These are phyloP conservation scores for Aspergillus carlsbadensis DNA, from an alignment of 495 filamentous ascomycete genomes.

Conservation along the genomic window DNA sequence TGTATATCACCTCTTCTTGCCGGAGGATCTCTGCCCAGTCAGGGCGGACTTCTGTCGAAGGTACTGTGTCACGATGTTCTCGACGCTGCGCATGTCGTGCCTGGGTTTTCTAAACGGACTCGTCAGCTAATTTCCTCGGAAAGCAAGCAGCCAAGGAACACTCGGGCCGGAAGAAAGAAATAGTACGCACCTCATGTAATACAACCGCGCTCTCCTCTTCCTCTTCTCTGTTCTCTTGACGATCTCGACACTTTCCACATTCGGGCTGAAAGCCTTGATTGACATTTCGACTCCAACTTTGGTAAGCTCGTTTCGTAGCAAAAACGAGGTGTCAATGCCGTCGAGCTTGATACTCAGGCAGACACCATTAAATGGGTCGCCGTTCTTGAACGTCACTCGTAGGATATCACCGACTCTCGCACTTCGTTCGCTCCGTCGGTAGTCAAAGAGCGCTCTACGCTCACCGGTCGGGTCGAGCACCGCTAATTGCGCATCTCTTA, in stretches of 20 bases:
- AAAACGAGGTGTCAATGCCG: constrained; percentile 81
- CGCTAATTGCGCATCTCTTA: constrained; percentile 64
- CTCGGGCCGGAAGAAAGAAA: background rate
- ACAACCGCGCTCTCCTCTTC: constrained; percentile 83
- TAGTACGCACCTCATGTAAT: constrained; percentile 77
- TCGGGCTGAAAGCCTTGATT: constrained; percentile 88
- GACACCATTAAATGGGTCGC: constrained; percentile 88
- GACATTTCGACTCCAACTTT: constrained; percentile 95
- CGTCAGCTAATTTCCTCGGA: constrained; percentile 4
- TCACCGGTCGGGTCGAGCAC: constrained; percentile 80
- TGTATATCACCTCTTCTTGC: constrained; percentile 24
- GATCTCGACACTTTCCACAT: constrained; percentile 88
- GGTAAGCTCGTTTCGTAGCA: constrained; percentile 79
- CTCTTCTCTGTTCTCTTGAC: constrained; percentile 81
- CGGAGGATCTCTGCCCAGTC: constrained; percentile 24
- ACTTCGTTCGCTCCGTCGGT: constrained; percentile 67
- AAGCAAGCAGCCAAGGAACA: background rate
- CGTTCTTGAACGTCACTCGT: constrained; percentile 77
- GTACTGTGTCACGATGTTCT: constrained; percentile 70
- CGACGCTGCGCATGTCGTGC: constrained; percentile 69
- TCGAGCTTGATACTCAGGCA: constrained; percentile 78
- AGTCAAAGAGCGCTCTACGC: constrained; percentile 75
- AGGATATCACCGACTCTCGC: constrained; percentile 83
- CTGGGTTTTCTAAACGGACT: constrained; percentile 49
- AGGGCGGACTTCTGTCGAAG: constrained; percentile 57